Conservation (phyloP, 306 rosid genomes). For the Prunus fruticosa region DNA sequence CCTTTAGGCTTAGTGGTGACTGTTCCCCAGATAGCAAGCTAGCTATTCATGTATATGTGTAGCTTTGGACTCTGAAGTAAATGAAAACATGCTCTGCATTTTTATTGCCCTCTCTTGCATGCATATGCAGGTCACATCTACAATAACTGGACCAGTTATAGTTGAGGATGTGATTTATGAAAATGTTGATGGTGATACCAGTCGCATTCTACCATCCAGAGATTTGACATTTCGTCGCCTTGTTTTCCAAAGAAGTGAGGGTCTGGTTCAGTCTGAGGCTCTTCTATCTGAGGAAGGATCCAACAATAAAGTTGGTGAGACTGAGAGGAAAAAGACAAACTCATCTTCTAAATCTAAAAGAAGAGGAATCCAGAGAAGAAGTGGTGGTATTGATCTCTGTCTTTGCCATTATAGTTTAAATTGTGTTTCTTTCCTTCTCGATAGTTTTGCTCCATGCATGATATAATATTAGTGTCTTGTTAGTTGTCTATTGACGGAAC, state of each 20-base stretch:
- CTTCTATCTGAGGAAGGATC: constrained; percentile 47
- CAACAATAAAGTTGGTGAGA: constrained; percentile 36
- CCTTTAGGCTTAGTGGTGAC: not conserved
- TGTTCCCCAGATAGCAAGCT: not conserved
- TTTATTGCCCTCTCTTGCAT: constrained; percentile 24
- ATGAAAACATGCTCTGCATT: constrained; percentile 7
- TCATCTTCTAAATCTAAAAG: constrained; percentile 66
- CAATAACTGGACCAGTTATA: constrained; percentile 72
- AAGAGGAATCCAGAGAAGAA: constrained; percentile 45
- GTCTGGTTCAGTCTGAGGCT: constrained; percentile 96
- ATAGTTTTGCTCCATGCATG: not conserved
- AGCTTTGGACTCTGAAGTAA: not conserved
- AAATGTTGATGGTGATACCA: constrained; percentile 52
- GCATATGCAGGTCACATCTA: constrained; percentile 69
- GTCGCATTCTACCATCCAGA: constrained; percentile 54
- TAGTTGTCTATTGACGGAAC: not conserved
- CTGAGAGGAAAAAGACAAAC: constrained; percentile 47
- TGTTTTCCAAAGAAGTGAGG: constrained; percentile 78
- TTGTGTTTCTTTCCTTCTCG: not conserved
- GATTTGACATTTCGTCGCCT: constrained; percentile 85
- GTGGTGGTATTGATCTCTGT: constrained; percentile 42
- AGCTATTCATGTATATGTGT: not conserved
- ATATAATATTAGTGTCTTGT: not conserved
- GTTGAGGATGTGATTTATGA: constrained; percentile 93
- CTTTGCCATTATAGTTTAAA: not conserved